These are phyloP conservation scores for Picochlorum sp. DNA, from an alignment of 139 green algal species.

Conservation along the genomic window DNA sequence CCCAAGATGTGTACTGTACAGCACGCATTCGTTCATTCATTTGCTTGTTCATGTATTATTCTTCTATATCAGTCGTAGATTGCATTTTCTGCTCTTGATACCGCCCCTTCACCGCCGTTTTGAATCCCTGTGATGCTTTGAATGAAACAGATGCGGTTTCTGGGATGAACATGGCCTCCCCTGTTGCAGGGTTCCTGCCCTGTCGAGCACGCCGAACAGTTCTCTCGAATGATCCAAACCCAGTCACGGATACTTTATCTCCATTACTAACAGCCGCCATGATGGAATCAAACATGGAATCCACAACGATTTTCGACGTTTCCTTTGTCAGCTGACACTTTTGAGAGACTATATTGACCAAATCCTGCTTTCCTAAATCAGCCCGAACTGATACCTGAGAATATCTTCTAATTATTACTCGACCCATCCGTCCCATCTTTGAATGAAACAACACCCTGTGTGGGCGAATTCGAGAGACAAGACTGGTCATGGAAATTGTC, in stretches of 20 bases:
- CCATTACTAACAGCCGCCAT: slow-evolving; percentile 9
- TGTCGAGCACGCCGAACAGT: slow-evolving; percentile 22
- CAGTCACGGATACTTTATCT: slow-evolving; percentile 30
- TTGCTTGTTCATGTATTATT: not conserved
- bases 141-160: slow-evolving; percentile 28
- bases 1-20: not conserved
- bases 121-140: slow-evolving; percentile 34
- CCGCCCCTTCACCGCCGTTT: slow-evolving; percentile 20
- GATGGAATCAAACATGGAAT: slow-evolving; percentile 17
- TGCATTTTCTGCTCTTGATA: slow-evolving; percentile 11
- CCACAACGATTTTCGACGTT: slow-evolving; percentile 7
- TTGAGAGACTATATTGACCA: slow-evolving; percentile 5
- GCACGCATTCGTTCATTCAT: slow-evolving; percentile 4
- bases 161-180: slow-evolving; percentile 26
- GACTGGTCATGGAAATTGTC: too few species aligned
- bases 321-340: not conserved
- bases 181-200: slow-evolving; percentile 38
- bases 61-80: too few species aligned
- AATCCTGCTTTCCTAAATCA: slow-evolving; percentile 8
- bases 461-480: too few species aligned
- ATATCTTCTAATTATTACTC: too few species aligned
- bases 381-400: too few species aligned
- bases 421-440: too few species aligned
- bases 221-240: slow-evolving; percentile 37
- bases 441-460: too few species aligned